These are phyloP conservation scores for Suillus discolor DNA, from an alignment of 768 basidiomycete species.

Conservation along the genomic window DNA sequence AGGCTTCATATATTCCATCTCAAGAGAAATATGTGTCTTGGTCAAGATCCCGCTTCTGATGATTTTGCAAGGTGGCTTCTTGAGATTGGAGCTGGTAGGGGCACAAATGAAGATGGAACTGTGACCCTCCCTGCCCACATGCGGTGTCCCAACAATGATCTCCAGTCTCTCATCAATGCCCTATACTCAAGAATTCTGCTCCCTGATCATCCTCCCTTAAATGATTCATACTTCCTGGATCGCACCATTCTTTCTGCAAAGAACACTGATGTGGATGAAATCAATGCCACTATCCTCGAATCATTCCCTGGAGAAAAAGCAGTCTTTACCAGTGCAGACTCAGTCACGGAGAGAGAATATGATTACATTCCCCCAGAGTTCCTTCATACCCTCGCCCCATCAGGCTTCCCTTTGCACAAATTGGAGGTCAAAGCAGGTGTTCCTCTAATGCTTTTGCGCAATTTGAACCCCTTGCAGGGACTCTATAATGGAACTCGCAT, in stretches of 20 bases:
- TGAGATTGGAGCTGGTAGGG: conserved; percentile 37
- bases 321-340: conserved; percentile 31
- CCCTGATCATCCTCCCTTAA: conserved; percentile 13
- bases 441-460: conserved; percentile 46
- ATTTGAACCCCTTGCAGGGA: conserved; percentile 40
- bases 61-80: conserved; percentile 42
- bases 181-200: conserved; percentile 28
- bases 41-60: conserved; percentile 24
- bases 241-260: conserved; percentile 32
- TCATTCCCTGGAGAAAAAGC: conserved; percentile 24
- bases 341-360: conserved; percentile 27
- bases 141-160: conserved; percentile 15
- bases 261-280: conserved; percentile 33
- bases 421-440: conserved; percentile 35
- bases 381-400: conserved; percentile 38
- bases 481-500: conserved; percentile 42
- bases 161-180: background rate
- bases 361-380: conserved; percentile 38
- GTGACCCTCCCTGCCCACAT: conserved; percentile 31
- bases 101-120: conserved; percentile 18
- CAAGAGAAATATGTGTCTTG: conserved; percentile 44
- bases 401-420: conserved; percentile 43
- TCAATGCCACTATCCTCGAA: conserved; percentile 32
- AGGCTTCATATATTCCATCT: conserved; percentile 36
- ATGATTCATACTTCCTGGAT: conserved; percentile 31